Evolutionary conservation across 1,139 yeast species (phyloP), one percentile per base, ranked within the genome.

Genomic region (Geotrichum citri-aurantii): DNA sequence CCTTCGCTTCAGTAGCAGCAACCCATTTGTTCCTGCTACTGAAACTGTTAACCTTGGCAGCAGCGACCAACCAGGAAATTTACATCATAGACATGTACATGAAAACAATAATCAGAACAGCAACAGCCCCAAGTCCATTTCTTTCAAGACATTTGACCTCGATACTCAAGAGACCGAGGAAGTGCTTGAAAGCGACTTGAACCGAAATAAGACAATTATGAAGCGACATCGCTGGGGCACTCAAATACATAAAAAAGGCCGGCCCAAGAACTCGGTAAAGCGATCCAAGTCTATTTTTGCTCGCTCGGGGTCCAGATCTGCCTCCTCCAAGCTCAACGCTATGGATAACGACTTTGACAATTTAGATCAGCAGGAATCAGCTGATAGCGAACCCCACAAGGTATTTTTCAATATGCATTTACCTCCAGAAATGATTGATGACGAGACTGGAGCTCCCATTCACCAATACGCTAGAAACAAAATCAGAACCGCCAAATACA

Each of bases 401-500:
- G 89, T 52, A 37, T 90, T 81, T 62, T 81, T 86, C 77, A 91
- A 91, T 72, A 72, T 81, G 70, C 80, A 82, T 1, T 75, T 92
- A 55, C 96, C 97, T 0, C 76, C 76, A 3, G 82, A 84, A 31
- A 74, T 78, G 69, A 61, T 83, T 21, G 88, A 87, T 64, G 66
- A 67, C 11, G 84, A 80, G 52, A 79, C 83, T 5, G 90, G 90
- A 17, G 73, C 77, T 58, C 95, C 95, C 0, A 66, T 76, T 5
- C 68, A 74, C 11, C 64, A 69, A 14, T 93, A 86, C 70, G 85
- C 95, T 2, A 81, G 96, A 70, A 93, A 93, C 76, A 93, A 93
- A 73, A 90, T 93, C 67, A 85, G 97, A 76, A 92, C 99, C 1
- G 91, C 99, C 3, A 92, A 91, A 73, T 93, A 93, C 73, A 92